Base-by-base conservation (phyloP, 164 flowering plant species). In the Nelumbo lutea region DNA sequence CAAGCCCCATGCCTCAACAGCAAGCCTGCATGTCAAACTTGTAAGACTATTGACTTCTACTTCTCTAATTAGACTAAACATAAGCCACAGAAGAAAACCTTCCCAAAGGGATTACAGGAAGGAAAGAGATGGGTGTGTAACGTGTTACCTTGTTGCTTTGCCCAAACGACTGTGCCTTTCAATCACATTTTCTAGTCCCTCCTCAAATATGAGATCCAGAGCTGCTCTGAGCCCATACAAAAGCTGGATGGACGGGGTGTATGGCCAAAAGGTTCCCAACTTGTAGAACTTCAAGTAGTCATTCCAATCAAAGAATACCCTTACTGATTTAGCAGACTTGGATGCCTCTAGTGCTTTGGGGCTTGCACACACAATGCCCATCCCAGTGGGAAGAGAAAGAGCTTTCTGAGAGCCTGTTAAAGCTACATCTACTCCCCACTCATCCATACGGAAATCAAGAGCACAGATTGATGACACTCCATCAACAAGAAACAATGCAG, bases 1-100 rank as follows among this genome's bases (percentile, higher is more conserved):
- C 85, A 95, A 79, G 38, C 98, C 98, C 98, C 98, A 95, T 48
- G 97, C 98, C 74, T 91, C 94, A 75, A 92, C 96, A 65, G 98
- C 97, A 70, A 86, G 91, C 78, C 97, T 94, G 79, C 72, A 78
- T 53, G 53, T 70, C 42, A 50, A 61, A 68, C 13, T 58, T 56
- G 46, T 3, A 55, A n/a, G 11, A 53, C 40, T 61, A 1, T 44
- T 27, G 14, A 1, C 3, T 14, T 3, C 6, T 9, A 3, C n/a
- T 39, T 46, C 13, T 38, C 45, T 42, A 71, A 64, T 11, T 59
- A 57, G 11, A 40, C 38, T 39, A 15, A 72, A 13, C 5, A 47
- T 57, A 44, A 58, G 53, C 48, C 41, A 53, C 15, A 62, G 15
- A 15, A 42, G 27, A 41, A 5, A 61, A 41, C 8, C 13, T 59